Base-by-base conservation (phyloP, 202 grass and related monocot genomes). In the Carex arenaria region DNA sequence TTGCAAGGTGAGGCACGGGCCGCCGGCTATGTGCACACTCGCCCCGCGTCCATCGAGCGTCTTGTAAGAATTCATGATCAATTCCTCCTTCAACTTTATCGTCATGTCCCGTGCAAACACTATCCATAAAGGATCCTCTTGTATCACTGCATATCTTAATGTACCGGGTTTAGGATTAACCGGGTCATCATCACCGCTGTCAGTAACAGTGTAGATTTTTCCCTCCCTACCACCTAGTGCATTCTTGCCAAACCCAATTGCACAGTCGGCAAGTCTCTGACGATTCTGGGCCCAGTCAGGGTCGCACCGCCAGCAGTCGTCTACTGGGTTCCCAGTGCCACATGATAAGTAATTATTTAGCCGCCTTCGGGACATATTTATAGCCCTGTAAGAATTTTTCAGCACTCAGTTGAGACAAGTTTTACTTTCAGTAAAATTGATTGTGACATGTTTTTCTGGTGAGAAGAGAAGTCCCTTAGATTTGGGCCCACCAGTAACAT, bases 31-130 rank as follows among this genome's bases (percentile, higher is more conserved):
- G 79, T 87, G 79, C 38, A 87, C 85, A 10, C 34, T 75, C 0
- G 79, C 79, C 0, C 85, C 85, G 12, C 85, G 85, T 10, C 85
- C 85, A 63, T 87, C 85, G 0, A 87, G 42, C 7, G 85, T 87
- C 64, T 87, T 87, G 66, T 87, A 82, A 36, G 85, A 87, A 64
- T 87, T 87, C 77, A 87, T 45, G 10, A 87, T 87, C 26, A 87
- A 59, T 52, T 87, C 85, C 57, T 87, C 85, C 79, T 87, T 87
- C 19, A 87, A 62, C 56, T 82, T 82, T 26, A 87, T 82, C 1
- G 68, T 75, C 79, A 82, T 87, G 40, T 87, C 85, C 14, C 19
- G 31, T 1, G 49, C 56, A 81, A 87, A 87, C 59, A 82, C 70
- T 19, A 87, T 87, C 85, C 85, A 87, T 22, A 87, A 56, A 62